Percentiles rank a stretch among this genome's conserved stretches.
Conservation (phyloP, 2,329 filamentous ascomycete species). For the Fusarium chlamydosporum region DNA sequence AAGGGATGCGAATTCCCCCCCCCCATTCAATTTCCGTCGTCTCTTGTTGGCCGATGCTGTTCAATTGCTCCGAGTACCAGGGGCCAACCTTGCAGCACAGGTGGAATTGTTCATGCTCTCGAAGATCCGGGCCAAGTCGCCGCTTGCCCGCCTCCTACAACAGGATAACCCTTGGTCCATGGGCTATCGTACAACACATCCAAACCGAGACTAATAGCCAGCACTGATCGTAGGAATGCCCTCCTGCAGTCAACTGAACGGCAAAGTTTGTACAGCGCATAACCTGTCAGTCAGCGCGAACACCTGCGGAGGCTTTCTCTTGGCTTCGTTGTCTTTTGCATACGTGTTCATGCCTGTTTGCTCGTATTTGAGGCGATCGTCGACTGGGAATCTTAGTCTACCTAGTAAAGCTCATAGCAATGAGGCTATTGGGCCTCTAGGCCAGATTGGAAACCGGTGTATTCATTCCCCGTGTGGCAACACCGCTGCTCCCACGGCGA, state of each 20-base stretch:
- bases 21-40: not conserved
- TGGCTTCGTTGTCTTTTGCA: slow-evolving; percentile 24
- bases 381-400: slow-evolving; percentile 4
- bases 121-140: slow-evolving; percentile 24
- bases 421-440: not conserved
- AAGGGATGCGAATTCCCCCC: slow-evolving; percentile 20
- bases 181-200: slow-evolving; percentile 25
- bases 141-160: slow-evolving; percentile 14
- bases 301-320: slow-evolving; percentile 25
- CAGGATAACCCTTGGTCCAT: slow-evolving; percentile 26
- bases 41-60: slow-evolving; percentile 25
- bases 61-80: slow-evolving; percentile 24
- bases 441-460: not conserved
- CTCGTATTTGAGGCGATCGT: slow-evolving; percentile 7
- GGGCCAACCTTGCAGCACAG: slow-evolving; percentile 28
- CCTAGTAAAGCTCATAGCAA: not conserved
- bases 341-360: slow-evolving; percentile 39
- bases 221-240: slow-evolving; percentile 24
- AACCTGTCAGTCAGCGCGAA: slow-evolving; percentile 32
- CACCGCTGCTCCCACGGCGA: too few relatives aligned
- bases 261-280: slow-evolving; percentile 26
- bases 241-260: slow-evolving; percentile 24
- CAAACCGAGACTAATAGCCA: slow-evolving; percentile 9
- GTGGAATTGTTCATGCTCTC: slow-evolving; percentile 24
- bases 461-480: not conserved